These are phyloP conservation scores for Pseudogymnoascus sp. DNA, from an alignment of 2,329 filamentous ascomycete genomes.

Conservation along the genomic window DNA sequence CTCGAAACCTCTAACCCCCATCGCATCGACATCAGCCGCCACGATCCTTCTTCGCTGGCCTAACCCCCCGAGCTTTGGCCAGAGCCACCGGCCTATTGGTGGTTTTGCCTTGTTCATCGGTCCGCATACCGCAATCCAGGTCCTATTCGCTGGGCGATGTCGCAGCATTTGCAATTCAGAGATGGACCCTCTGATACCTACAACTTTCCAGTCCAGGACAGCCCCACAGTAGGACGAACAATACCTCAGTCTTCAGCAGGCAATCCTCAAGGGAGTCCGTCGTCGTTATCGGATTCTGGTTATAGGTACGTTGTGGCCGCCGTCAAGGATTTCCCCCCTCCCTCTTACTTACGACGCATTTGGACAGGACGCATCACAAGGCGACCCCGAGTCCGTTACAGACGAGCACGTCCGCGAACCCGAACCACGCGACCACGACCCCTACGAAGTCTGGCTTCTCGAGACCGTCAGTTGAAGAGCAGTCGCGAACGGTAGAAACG, in stretches of 20 bases:
- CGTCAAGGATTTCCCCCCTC: neutral
- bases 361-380: constrained; percentile 25
- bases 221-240: constrained; percentile 11
- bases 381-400: constrained; percentile 28
- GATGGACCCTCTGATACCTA: constrained; percentile 20
- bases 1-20: constrained; percentile 22
- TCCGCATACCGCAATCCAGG: constrained; percentile 19
- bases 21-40: constrained; percentile 16
- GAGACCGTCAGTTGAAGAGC: constrained; percentile 18
- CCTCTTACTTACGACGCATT: constrained; percentile 11
- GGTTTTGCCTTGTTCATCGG: constrained; percentile 9
- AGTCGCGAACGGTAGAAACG: constrained; percentile 14
- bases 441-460: constrained; percentile 25
- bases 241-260: constrained; percentile 9
- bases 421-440: constrained; percentile 24
- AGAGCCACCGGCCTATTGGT: constrained; percentile 6
- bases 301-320: constrained; percentile 11
- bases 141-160: constrained; percentile 24
- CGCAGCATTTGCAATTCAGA: constrained; percentile 25
- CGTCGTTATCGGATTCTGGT: constrained; percentile 6
- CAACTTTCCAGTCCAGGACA: constrained; percentile 9
- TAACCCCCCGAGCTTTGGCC: neutral
- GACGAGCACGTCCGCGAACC: constrained; percentile 24
- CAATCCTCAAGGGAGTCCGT: constrained; percentile 21
- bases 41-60: constrained; percentile 11